Evolutionary conservation across 2,329 filamentous ascomycete genomes (phyloP), one percentile per base, ranked within the genome.

Genomic region (Cercospora zeae-maydis): DNA sequence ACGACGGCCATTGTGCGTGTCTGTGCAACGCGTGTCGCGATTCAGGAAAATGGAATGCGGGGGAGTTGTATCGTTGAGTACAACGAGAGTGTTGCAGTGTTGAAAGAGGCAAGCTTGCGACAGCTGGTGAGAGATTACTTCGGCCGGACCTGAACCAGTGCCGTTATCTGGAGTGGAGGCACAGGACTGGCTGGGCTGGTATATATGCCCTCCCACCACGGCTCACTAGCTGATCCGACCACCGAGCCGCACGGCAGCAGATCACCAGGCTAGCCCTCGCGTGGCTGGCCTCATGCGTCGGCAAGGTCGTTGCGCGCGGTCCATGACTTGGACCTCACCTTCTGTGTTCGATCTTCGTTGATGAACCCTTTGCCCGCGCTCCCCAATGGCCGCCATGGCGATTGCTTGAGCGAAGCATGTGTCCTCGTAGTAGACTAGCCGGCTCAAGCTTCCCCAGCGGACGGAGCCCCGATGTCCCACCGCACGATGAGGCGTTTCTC

Each of bases 1-100:
- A 67, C 67, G 64, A 74, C 73, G 47, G 73, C 61, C 75, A 76
- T 77, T 39, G 39, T 70, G 64, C 24, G 49, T 57, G 47, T 63
- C 42, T 58, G 27, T 8, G 27, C 51, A n/a, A 7, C 14, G 24
- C 39, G 42, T n/a, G 42, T 27, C 52, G 53, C 37, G 19, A 39
- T 51, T 33, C 27, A 30, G 53, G 33, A 37, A 30, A 37, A 30
- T 27, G 56, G 14, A 19, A 37, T 8, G 34, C 6, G 24, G n/a
- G 13, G 24, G 30, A 36, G 63, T 54, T 63, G 63, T 61, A 59
- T 59, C 47, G 66, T 68, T 67, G 66, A 68, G 59, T 62, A 68
- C 65, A 67, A 66, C 63, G 34, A 33, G 6, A 30, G 16, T 9
- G 45, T 21, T 16, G 33, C 19, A 31, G 30, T 59, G 61, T 65